Evolutionary conservation across 2,329 filamentous ascomycete species (phyloP), one percentile per base, ranked within the genome.

Genomic region (Aureobasidium mangrovei): DNA sequence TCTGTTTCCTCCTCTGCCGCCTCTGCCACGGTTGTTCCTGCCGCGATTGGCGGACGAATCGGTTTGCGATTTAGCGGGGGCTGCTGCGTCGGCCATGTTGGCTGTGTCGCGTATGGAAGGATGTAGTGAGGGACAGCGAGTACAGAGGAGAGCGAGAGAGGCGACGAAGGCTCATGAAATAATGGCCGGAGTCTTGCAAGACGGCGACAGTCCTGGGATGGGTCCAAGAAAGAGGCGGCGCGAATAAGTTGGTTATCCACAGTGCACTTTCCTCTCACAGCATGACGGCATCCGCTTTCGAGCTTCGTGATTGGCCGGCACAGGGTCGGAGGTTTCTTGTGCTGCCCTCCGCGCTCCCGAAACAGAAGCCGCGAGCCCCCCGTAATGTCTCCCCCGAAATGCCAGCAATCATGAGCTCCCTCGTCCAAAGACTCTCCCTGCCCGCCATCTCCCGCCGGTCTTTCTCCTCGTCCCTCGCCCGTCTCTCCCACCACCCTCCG

Each of bases 1-100:
- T 60, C 68, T 62, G 49, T 66, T 63, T 18, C 66, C 66, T 47
- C 69, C 65, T 57, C 65, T 61, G 27, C 65, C 62, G 39, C 67
- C 66, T 52, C 64, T 62, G n/a, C 67, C 64, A 56, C 68, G 66
- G 28, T 62, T 60, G 18, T 64, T 63, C 48, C 69, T 66, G 35
- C 53, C 53, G n/a, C 53, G 53, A 12, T 46, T 53, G 41, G 49
- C 35, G 53, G 18, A 35, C 36, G 56, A 24, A 18, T 54, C 44
- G 10, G 12, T 29, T 9, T 47, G 42, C 36, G 44, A 27, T 24
- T 42, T n/a, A 4, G 29, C 38, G 38, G 45, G 45, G 45, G 46
- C 47, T 56, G 55, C 7, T 40, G 48, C 18, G 42, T 56, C 55
- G 41, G 55, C 55, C 55, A 56, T 56, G 32, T 27, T 36, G 18